Evolutionary conservation across 1,284 basidiomycete species (phyloP), one percentile per base, ranked within the genome.

Genomic region (Ceratobasidium sp.): DNA sequence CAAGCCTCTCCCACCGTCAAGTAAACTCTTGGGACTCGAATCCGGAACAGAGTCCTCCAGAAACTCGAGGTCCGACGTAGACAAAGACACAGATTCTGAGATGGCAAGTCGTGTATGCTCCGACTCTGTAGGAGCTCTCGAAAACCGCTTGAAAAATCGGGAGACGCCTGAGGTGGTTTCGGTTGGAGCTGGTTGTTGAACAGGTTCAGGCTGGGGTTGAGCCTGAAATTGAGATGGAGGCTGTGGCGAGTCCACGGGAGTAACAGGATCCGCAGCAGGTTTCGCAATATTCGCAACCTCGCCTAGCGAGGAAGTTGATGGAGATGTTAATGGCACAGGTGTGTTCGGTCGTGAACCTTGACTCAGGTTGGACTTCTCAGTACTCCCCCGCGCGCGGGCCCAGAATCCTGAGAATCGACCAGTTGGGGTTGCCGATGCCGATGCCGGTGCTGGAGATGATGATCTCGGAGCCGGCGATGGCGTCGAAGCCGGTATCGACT

Each of bases 331-430:
- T 14, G 66, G 66, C 38, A 58, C 66, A 28, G 66, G 66, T n/a
- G 66, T 70, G 47, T 58, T 58, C 1, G 66, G 57, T 46, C 66
- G 52, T 1, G 66, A 70, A 14, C 52, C 54, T 43, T 70, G 66
- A 30, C 66, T 43, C 54, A 54, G n/a, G 43, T 54, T 58, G 6
- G 38, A 41, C 21, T 30, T 46, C 14, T 70, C 66, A 3, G 66
- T 55, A 44, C 66, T 70, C 21, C 54, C 66, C 30, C 66, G 38
- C 43, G 66, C 54, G 9, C 66, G 66, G 18, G 66, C 52, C 66
- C 66, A 70, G 47, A 70, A 70, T 57, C 66, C 66, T 9, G 66
- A 58, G 28, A 70, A 70, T n/a, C 66, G 32, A 30, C 66, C 52
- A 4, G 18, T 35, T 8, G 66, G 38, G 9, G 32, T 23, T 30